Evolutionary conservation across 202 grass and related monocot species (phyloP), one percentile per base, ranked within the genome.

Genomic region (Carex arenaria): DNA sequence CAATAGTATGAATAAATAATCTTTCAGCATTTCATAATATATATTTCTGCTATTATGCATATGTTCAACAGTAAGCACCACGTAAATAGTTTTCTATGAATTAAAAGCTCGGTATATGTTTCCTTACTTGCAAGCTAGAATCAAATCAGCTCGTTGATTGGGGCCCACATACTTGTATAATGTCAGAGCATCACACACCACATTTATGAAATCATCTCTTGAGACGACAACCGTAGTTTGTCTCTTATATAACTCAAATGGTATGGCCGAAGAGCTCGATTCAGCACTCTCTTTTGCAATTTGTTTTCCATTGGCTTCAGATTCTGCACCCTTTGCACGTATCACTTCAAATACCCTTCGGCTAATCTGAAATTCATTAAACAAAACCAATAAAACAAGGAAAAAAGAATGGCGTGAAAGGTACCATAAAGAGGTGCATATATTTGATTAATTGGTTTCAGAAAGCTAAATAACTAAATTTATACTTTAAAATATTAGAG

Each of bases 231-330:
- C 65, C 0, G 93, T 95, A 22, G 93, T 98, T 85, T 92, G 91
- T 26, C 88, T 93, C 84, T 98, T 98, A 84, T 98, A 98, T 84
- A 93, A 85, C 75, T 98, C 95, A 57, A 98, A 98, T 31, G 80
- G 90, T 40, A 92, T 52, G 28, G 74, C 85, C 67, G 62, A 68
- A 80, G 60, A 61, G 26, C 57, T 88, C 72, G 12, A 78, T 36
- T 95, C 90, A 51, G 61, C 11, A 57, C 36, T 52, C 69, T 90
- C 85, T 78, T 43, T 34, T 86, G 85, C 72, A 83, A 89, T 42
- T 86, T 69, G 19, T 45, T 40, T 55, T 40, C 72, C 82, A 15
- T 59, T 38, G 28, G 61, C 59, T 89, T 80, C 67, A 61, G 56
- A 13, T 80, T 90, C 5, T 86, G 83, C 30, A 62, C 51, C 93